These are phyloP conservation scores for Penicillium sp. DNA, from an alignment of 2,329 filamentous ascomycete genomes.

Conservation along the genomic window DNA sequence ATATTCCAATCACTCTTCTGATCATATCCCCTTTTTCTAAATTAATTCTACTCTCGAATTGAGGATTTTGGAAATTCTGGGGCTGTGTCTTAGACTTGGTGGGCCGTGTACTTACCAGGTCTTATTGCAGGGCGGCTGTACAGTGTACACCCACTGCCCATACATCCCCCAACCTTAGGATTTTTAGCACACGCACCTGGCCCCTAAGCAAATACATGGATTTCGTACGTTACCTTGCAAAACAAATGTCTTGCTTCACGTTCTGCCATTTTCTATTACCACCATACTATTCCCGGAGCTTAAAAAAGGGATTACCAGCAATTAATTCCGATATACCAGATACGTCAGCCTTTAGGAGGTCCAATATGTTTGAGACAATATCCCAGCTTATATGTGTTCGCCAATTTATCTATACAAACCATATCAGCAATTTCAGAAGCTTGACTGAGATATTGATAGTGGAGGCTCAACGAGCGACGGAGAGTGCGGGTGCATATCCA, in stretches of 20 bases:
- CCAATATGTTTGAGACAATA: not conserved
- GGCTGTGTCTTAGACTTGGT: not conserved
- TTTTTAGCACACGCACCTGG: too few relatives aligned
- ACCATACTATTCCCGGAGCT: not conserved
- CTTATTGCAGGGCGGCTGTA: not conserved
- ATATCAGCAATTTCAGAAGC: too few relatives aligned
- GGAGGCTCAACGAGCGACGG: not conserved
- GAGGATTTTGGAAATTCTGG: too few relatives aligned
- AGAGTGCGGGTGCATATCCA: constrained; percentile 1
- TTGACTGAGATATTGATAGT: too few relatives aligned
- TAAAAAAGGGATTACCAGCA: not conserved
- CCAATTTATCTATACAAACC: not conserved
- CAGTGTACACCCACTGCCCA: not conserved
- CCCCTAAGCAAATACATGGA: too few relatives aligned
- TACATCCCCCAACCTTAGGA: too few relatives aligned
- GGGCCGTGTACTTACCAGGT: not conserved
- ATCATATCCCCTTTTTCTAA: constrained; percentile 1
- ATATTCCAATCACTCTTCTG: constrained; percentile 22
- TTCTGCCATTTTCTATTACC: not conserved
- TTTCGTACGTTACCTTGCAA: too few relatives aligned
- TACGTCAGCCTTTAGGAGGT: not conserved
- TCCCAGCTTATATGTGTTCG: not conserved
- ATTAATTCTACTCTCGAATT: not conserved
- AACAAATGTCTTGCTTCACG: not conserved
- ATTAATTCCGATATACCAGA: not conserved